These are phyloP conservation scores for Chaetomium sp. DNA, from an alignment of 2,329 filamentous ascomycete genomes.

Conservation along the genomic window DNA sequence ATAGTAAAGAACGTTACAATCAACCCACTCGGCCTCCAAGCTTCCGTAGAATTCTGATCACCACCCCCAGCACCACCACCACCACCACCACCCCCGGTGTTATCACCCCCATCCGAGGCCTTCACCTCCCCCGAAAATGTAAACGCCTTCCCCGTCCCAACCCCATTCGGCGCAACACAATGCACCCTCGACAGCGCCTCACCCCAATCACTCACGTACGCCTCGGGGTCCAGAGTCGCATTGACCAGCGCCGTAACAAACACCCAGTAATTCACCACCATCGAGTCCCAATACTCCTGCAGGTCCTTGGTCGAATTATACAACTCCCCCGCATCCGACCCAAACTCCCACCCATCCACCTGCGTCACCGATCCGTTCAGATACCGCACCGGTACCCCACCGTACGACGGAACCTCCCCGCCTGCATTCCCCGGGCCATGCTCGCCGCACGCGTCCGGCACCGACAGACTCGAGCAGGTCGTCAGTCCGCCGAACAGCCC, in stretches of 20 bases:
- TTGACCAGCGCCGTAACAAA: slow-evolving; percentile 11
- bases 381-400: slow-evolving; percentile 9
- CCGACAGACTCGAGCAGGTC: background rate
- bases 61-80: background rate
- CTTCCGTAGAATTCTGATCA: background rate
- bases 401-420: background rate
- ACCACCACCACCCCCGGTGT: background rate
- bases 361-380: slow-evolving; percentile 13
- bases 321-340: background rate
- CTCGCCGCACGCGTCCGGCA: slow-evolving; percentile 8
- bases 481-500: background rate
- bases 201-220: background rate
- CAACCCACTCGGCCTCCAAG: too few relatives aligned
- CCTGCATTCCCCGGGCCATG: slow-evolving; percentile 3
- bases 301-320: slow-evolving; percentile 9
- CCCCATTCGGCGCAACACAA: slow-evolving; percentile 20
- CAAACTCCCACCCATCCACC: slow-evolving; percentile 11
- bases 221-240: background rate
- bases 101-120: background rate
- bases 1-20: too few relatives aligned
- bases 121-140: slow-evolving; percentile 9
- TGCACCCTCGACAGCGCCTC: slow-evolving; percentile 2
- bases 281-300: slow-evolving; percentile 9
- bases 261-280: slow-evolving; percentile 14
- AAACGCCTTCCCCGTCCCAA: slow-evolving; percentile 13